A percentile compares a stretch with the other conserved stretches of the same genome.
phyloP scores from a whole-genome alignment of 1,139 yeast genomes.

The Pneumocystis jirovecii region DNA sequence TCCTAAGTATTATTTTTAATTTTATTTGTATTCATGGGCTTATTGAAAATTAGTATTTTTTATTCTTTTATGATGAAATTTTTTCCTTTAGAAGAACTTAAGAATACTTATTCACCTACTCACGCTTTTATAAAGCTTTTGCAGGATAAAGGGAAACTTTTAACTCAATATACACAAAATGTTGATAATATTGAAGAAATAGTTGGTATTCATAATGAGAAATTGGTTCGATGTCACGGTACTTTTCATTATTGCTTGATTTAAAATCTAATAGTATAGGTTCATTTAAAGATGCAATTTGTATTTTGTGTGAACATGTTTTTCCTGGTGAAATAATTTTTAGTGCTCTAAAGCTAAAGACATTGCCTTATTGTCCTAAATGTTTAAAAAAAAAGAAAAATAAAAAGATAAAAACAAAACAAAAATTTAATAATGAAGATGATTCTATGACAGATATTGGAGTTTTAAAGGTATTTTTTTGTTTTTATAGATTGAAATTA shows the following conservation, averaged over 20 bases:
- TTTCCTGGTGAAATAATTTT: slow-evolving; percentile 44
- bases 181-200: slow-evolving; percentile 80
- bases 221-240: slow-evolving; percentile 87
- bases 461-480: slow-evolving; percentile 5
- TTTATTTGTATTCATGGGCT: neutral
- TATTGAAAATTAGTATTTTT: slow-evolving; percentile 33
- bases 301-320: slow-evolving; percentile 42
- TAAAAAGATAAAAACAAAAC: neutral
- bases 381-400: slow-evolving; percentile 8
- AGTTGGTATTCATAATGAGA: slow-evolving; percentile 60
- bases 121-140: slow-evolving; percentile 68
- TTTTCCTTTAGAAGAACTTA: slow-evolving; percentile 42
- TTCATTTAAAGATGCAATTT: slow-evolving; percentile 57
- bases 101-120: slow-evolving; percentile 42
- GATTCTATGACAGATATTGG: slow-evolving; percentile 12
- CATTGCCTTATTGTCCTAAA: slow-evolving; percentile 4
- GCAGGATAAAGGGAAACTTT: slow-evolving; percentile 61
- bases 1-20: slow-evolving; percentile 32
- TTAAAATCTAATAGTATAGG: slow-evolving; percentile 59
- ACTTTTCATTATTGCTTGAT: slow-evolving; percentile 81
- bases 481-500: neutral
- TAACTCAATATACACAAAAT: slow-evolving; percentile 86
- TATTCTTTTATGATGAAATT: slow-evolving; percentile 81
- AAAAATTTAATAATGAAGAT: slow-evolving; percentile 17
- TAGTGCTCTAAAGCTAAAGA: slow-evolving; percentile 27